phyloP scores from a whole-genome alignment of 2,329 filamentous ascomycete genomes.

The Hypomyces perniciosus region DNA sequence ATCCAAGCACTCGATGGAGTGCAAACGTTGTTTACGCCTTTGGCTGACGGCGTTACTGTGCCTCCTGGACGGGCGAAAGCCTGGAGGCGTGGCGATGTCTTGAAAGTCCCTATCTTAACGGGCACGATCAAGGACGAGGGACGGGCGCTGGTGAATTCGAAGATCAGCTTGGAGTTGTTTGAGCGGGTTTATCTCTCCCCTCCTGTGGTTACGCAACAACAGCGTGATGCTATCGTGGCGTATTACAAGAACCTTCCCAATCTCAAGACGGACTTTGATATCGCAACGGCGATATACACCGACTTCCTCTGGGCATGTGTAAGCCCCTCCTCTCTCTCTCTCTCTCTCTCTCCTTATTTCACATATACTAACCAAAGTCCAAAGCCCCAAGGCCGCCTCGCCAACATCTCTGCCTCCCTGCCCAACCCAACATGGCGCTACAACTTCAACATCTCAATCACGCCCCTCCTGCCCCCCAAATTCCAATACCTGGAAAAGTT shows the following conservation, averaged over 20 bases:
- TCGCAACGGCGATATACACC: conserved; percentile 21
- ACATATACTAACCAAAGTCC: conserved; percentile 3
- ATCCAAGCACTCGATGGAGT: conserved; percentile 12
- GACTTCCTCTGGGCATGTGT: conserved; percentile 24
- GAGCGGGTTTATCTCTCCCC: conserved; percentile 14
- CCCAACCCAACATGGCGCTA: conserved; percentile 22
- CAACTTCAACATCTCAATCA: conserved; percentile 22
- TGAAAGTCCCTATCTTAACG: conserved; percentile 20
- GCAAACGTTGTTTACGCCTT: conserved; percentile 10
- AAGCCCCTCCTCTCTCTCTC: conserved; percentile 8
- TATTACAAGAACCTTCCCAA: conserved; percentile 14
- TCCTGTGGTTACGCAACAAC: conserved; percentile 9
- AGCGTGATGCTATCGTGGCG: conserved; percentile 14
- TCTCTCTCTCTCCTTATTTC: background rate
- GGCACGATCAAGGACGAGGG: conserved; percentile 23
- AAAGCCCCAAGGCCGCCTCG: conserved; percentile 21
- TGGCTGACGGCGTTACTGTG: conserved; percentile 18
- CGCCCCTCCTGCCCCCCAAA: conserved; percentile 15
- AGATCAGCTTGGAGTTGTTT: conserved; percentile 18
- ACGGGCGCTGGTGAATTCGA: conserved; percentile 17
- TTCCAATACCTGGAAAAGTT: conserved; percentile 22
- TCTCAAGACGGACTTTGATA: conserved; percentile 19
- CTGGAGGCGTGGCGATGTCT: conserved; percentile 16
- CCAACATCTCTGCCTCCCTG: conserved; percentile 17
- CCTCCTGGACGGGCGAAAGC: conserved; percentile 12